These are phyloP conservation scores for Fusarium sp. DNA, from an alignment of 2,329 filamentous ascomycete species.

Conservation along the genomic window DNA sequence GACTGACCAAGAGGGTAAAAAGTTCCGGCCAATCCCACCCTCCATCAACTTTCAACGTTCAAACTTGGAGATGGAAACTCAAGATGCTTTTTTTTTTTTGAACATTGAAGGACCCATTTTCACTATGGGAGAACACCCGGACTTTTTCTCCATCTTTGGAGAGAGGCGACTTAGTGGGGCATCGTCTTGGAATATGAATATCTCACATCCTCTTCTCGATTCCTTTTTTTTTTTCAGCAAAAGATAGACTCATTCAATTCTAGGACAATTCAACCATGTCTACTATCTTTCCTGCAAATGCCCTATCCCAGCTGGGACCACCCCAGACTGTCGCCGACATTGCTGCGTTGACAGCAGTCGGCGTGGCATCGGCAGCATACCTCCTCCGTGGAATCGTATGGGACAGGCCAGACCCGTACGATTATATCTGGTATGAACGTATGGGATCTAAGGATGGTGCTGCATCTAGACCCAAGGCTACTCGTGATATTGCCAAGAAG, in stretches of 20 bases:
- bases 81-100: not conserved
- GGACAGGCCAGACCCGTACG: constrained; percentile 59
- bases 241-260: not conserved
- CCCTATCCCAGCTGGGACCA: constrained; percentile 29
- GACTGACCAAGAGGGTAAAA: constrained; percentile 4
- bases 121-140: not conserved
- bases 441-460: constrained; percentile 49
- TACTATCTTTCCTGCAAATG: constrained; percentile 32
- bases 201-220: constrained; percentile 1
- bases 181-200: constrained; percentile 18
- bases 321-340: constrained; percentile 38
- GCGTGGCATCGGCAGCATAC: constrained; percentile 45
- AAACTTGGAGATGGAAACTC: not conserved
- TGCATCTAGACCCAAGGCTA: constrained; percentile 46
- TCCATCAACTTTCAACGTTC: not conserved
- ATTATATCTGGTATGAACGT: constrained; percentile 57
- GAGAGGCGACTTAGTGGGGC: not conserved
- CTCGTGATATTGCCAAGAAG: constrained; percentile 54
- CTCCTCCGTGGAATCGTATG: constrained; percentile 54
- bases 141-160: constrained; percentile 24
- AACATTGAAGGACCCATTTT: not conserved
- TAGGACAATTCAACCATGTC: constrained; percentile 26
- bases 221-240: not conserved
- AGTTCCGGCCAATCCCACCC: not conserved
- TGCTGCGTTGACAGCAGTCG: constrained; percentile 40